Base-by-base conservation (phyloP, 2,329 filamentous ascomycete genomes). In the Seiridium cupressi region DNA sequence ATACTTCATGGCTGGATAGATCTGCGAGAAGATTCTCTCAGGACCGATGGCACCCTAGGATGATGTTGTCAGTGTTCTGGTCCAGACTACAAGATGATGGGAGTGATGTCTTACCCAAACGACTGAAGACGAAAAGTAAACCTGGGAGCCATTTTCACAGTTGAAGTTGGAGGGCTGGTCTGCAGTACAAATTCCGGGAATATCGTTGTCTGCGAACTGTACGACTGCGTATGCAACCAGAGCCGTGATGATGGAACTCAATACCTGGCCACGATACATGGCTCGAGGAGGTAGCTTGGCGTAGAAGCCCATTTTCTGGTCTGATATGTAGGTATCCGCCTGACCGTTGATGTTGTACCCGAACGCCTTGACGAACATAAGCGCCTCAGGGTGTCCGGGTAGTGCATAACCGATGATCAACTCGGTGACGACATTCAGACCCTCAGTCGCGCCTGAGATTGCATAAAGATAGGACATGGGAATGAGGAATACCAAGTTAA, bases 341-440 rank as follows among this genome's bases (percentile, higher is more conserved):
- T 48, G 46, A n/a, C 46, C 46, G 18, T 48, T 48, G 3, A 48
- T 48, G 46, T 48, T 48, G n/a, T 48, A 48, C 18, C 46, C 46
- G 46, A 48, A 48, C 8, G 46, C 46, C 46, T 48, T 48, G 46
- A 48, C 46, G 46, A 48, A 48, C 46, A 48, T 48, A n/a, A 48
- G 46, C 13, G 46, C 46, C 31, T 48, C 46, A 8, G 46, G 46
- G 46, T 26, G 35, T 34, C 35, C 36, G 32, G 35, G 34, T 31
- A 6, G 32, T 4, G 1, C 88, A 72, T 91, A 91, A 5, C 89
- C 89, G 62, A 89, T 82, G 62, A 92, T 82, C 66, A 89, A 90
- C 69, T 91, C 88, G 13, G 87, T 89, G 60, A 91, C 74, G n/a
- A 92, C 87, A 65, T 70, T 70, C n/a, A 82, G 71, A 13, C 78